Conservation (phyloP, 2,329 filamentous ascomycete species). For the Penicillium sp. region DNA sequence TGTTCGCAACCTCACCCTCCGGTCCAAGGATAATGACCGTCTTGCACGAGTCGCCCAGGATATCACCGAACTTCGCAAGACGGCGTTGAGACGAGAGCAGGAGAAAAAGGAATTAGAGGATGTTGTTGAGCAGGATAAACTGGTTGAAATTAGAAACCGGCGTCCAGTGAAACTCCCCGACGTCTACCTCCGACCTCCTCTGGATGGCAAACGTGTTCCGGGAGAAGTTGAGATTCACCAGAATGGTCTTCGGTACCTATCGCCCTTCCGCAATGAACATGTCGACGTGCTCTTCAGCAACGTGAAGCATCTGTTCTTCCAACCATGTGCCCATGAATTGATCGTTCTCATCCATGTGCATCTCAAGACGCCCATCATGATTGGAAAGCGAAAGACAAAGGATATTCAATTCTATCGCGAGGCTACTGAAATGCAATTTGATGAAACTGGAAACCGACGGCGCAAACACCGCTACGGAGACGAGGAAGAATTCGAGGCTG, state of each 20-base stretch:
- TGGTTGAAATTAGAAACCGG: constrained; percentile 90
- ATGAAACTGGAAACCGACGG: constrained; percentile 97
- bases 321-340: constrained; percentile 91
- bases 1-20: constrained; percentile 90
- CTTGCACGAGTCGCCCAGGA: constrained; percentile 89
- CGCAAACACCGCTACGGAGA: constrained; percentile 97
- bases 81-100: constrained; percentile 86
- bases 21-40: constrained; percentile 82
- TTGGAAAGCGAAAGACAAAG: constrained; percentile 98
- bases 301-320: constrained; percentile 98
- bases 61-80: constrained; percentile 95
- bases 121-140: constrained; percentile 97
- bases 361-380: constrained; percentile 95
- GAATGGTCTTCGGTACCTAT: constrained; percentile 95
- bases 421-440: constrained; percentile 97
- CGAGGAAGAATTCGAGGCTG: constrained; percentile 97
- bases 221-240: constrained; percentile 97
- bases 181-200: constrained; percentile 89
- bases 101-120: constrained; percentile 99
- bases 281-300: constrained; percentile 98
- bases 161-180: constrained; percentile 88
- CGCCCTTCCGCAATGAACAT: constrained; percentile 74
- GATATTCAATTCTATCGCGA: constrained; percentile 98
- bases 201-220: constrained; percentile 95
- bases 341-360: constrained; percentile 98